A percentile compares a stretch with the other conserved stretches of the same genome.
phyloP scores from a whole-genome alignment of 352 stramenopile genomes.

The Plasmopara muralis region DNA sequence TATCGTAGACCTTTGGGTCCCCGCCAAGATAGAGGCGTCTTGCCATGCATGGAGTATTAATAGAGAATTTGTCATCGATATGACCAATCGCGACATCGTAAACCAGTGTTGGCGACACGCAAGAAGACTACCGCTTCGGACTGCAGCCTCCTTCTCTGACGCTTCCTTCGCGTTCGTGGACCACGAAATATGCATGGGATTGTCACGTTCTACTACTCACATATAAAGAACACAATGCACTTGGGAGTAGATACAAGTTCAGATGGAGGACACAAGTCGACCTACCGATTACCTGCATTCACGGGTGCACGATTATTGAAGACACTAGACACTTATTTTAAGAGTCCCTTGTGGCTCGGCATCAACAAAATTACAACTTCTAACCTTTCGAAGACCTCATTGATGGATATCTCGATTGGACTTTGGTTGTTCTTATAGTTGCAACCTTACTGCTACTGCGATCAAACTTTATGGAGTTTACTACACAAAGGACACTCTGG shows the following conservation, averaged over 20 bases:
- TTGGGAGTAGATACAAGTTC: not conserved
- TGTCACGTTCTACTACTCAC: not conserved
- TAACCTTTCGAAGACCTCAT: conserved; percentile 3
- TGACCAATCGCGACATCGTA: conserved; percentile 3
- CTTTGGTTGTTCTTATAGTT: conserved; percentile 2
- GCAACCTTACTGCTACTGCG: not conserved
- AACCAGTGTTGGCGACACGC: conserved; percentile 1
- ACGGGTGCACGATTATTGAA: conserved; percentile 8
- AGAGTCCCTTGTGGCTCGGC: conserved; percentile 1
- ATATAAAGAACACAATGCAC: conserved; percentile 3
- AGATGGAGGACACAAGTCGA: conserved; percentile 1
- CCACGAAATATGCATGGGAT: not conserved
- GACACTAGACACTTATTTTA: conserved; percentile 10
- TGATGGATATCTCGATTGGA: conserved; percentile 1
- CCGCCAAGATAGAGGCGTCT: not conserved
- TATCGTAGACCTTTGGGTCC: not conserved
- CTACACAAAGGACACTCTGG: conserved; percentile 2
- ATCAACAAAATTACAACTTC: conserved; percentile 3
- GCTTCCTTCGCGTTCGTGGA: not conserved
- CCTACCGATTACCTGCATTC: conserved; percentile 1
- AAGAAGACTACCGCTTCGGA: not conserved
- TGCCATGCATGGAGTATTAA: conserved; percentile 5
- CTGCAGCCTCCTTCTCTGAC: not conserved
- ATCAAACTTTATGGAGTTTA: not conserved
- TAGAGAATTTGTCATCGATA: not conserved